These are phyloP conservation scores for Arthrobotrys pseudoclavata DNA, from an alignment of 2,329 filamentous ascomycete genomes.

Conservation along the genomic window DNA sequence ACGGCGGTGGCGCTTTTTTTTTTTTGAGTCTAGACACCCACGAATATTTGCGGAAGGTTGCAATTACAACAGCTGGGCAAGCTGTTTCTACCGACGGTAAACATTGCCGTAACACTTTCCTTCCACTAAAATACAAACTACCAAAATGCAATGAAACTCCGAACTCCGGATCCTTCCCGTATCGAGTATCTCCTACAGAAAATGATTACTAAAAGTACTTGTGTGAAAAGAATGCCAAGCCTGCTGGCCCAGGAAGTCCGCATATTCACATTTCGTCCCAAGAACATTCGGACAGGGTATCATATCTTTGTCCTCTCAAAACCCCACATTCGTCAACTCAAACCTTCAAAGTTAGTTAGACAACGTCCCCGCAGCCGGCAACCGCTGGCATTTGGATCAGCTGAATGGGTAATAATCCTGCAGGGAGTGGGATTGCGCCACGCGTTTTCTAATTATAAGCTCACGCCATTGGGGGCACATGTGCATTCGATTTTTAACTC, in stretches of 20 bases:
- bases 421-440: constrained; percentile 15
- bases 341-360: constrained; percentile 5
- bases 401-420: not conserved
- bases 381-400: constrained; percentile 11
- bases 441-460: constrained; percentile 26
- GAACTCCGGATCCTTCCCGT: not conserved
- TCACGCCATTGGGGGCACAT: constrained; percentile 16
- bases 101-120: constrained; percentile 1
- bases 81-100: constrained; percentile 11
- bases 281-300: constrained; percentile 9
- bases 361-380: constrained; percentile 2
- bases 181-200: constrained; percentile 3
- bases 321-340: constrained; percentile 12
- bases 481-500: constrained; percentile 17
- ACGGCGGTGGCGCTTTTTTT: too few relatives aligned
- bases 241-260: constrained; percentile 5
- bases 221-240: constrained; percentile 6
- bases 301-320: constrained; percentile 4
- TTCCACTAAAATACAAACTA: not conserved
- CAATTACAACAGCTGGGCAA: too few relatives aligned
- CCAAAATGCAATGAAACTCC: constrained; percentile 21
- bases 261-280: constrained; percentile 8
- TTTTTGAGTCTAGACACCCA: too few relatives aligned
- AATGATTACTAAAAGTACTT: constrained; percentile 21
- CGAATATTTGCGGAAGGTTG: too few relatives aligned